Evolutionary conservation across 2,329 filamentous ascomycete species (phyloP), one percentile per base, ranked within the genome.

Genomic region (Hortaea sp.): DNA sequence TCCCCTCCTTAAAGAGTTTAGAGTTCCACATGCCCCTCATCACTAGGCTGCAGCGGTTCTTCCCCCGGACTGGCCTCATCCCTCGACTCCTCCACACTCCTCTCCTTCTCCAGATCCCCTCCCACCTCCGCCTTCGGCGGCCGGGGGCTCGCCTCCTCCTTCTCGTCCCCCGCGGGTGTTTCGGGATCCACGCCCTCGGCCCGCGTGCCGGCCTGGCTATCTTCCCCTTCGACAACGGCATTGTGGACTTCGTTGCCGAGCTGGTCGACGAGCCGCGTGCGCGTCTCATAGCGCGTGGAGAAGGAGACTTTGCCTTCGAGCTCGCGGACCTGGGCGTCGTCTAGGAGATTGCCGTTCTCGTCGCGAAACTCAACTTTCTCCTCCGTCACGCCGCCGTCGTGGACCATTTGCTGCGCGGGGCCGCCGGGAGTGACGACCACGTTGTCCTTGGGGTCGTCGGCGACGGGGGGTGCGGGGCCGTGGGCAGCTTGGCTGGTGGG

Each of bases 251-350:
- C 85, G 54, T 89, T 88, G 49, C 89, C 92, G 39, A 80, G 66
- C 44, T 78, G 78, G 65, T 95, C 88, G 37, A 95, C 74, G 46
- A 97, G 68, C 48, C 87, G 82, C 6, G 88, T 95, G 53, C 85
- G 79, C n/a, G 90, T 95, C 73, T 97, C 90, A 64, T 95, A 95
- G 55, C 84, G 84, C 9, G 92, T 97, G 70, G 94, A 82, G 70
- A 98, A 95, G 59, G 88, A 87, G 49, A 97, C 89, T 68, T 95
- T 94, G 59, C 90, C 92, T 65, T 90, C 79, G 30, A 98, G 78
- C 13, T 78, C 79, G 59, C 84, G 79, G 49, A 98, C 88, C 63
- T 95, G 79, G 60, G 88, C 85, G 45, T 84, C 80, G 60, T 90
- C 73, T 30, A 98, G 77, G 30, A 97, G 66, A 61, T 95, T 95